phyloP scores from a whole-genome alignment of 192 early-diverging fungal species.

The Entomortierella parvispora region DNA sequence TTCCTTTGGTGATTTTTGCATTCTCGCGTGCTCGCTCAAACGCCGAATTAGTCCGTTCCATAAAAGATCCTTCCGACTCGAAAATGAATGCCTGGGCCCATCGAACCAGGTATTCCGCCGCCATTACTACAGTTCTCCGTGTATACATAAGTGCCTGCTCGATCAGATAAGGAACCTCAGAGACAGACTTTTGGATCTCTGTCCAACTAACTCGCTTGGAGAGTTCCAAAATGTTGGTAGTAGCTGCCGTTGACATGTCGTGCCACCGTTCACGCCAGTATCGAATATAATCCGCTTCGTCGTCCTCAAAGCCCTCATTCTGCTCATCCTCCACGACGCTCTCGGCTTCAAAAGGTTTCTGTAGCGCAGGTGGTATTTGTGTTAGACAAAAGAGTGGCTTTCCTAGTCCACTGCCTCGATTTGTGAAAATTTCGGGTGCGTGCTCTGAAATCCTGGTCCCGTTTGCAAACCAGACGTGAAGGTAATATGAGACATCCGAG shows the following conservation, averaged over 20 bases:
- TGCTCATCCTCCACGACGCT: no score
- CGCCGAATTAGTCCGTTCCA: background rate
- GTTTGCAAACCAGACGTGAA: conserved; percentile 50
- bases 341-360: background rate
- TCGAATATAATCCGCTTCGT: conserved; percentile 3
- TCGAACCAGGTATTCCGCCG: background rate
- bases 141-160: background rate
- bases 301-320: background rate
- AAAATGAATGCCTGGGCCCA: background rate
- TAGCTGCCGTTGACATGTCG: background rate
- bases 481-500: conserved; percentile 13
- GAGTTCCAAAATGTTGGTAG: background rate
- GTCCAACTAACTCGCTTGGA: background rate
- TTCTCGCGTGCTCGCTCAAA: conserved; percentile 18
- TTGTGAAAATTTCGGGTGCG: conserved; percentile 36
- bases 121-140: background rate
- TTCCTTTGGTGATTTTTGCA: conserved; percentile 10
- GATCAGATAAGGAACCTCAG: background rate
- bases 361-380: background rate
- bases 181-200: background rate
- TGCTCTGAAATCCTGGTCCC: conserved; percentile 18
- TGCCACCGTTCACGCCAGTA: conserved; percentile 15
- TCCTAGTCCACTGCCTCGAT: background rate
- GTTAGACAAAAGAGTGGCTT: conserved; percentile 8
- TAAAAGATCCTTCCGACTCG: background rate